These are phyloP conservation scores for Porphyrellus cyaneotinctus DNA, from an alignment of 768 basidiomycete genomes.

Conservation along the genomic window DNA sequence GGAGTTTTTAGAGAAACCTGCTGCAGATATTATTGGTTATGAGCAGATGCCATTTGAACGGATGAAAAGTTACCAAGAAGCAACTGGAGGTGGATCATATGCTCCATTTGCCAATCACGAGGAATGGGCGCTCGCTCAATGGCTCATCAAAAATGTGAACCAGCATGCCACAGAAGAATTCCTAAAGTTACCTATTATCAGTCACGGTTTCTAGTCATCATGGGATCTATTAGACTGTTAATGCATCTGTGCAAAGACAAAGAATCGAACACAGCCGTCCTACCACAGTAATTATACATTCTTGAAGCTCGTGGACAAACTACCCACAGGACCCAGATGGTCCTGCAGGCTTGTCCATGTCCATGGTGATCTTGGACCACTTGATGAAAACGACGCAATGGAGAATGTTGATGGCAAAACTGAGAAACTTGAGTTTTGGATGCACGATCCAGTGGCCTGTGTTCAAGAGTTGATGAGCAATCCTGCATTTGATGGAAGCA, in stretches of 20 bases:
- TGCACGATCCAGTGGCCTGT: background rate
- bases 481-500: too few species aligned
- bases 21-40: background rate
- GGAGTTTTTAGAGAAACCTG: background rate
- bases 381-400: background rate
- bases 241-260: background rate
- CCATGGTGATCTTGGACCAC: background rate
- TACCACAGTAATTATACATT: background rate
- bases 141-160: background rate
- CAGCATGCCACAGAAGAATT: background rate
- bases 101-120: background rate
- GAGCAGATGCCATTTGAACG: background rate
- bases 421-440: background rate
- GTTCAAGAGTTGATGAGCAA: too few species aligned
- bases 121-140: background rate
- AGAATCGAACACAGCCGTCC: background rate
- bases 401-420: background rate
- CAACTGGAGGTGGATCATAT: background rate
- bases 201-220: background rate
- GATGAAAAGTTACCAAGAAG: background rate
- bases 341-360: background rate
- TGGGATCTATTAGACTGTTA: background rate
- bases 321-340: background rate
- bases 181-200: background rate
- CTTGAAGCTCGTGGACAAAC: background rate